phyloP scores from a whole-genome alignment of 306 rosid genomes.

The Quercus gilva region DNA sequence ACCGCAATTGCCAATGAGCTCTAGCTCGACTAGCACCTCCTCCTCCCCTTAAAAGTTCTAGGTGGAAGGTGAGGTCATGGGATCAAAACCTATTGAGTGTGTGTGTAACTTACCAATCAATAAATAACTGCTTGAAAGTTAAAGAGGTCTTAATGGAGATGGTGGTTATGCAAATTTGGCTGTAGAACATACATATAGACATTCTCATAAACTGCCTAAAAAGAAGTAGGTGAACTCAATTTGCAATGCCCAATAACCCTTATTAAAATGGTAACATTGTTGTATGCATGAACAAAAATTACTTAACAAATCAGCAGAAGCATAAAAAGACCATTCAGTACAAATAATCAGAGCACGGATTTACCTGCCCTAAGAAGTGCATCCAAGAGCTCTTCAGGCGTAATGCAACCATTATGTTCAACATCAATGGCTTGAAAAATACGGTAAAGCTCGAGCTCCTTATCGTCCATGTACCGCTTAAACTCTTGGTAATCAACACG shows the following conservation, averaged over 20 bases:
- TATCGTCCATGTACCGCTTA: conserved; percentile 81
- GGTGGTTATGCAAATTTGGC: neutral
- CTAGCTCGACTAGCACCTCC: too few relatives aligned
- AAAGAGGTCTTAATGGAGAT: neutral
- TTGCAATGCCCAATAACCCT: neutral
- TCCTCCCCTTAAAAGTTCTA: too few relatives aligned
- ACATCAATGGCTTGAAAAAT: conserved; percentile 96
- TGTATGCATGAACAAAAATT: neutral
- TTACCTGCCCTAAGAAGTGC: conserved; percentile 88
- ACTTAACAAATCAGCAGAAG: neutral
- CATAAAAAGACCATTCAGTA: neutral
- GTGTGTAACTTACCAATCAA: too few relatives aligned
- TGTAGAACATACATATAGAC: neutral
- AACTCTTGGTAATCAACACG: conserved; percentile 75
- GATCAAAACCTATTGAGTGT: too few relatives aligned
- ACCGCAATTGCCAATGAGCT: neutral
- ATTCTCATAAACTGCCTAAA: neutral
- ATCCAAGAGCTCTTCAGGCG: conserved; percentile 96
- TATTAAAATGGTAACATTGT: neutral
- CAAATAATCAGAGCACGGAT: neutral
- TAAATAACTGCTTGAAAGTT: neutral
- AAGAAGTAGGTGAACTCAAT: neutral
- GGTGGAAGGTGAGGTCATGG: too few relatives aligned
- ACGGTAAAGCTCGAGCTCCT: conserved; percentile 88
- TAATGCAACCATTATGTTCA: conserved; percentile 83